phyloP scores from a whole-genome alignment of 148 eudicot species.

The Pouteria glomerata region DNA sequence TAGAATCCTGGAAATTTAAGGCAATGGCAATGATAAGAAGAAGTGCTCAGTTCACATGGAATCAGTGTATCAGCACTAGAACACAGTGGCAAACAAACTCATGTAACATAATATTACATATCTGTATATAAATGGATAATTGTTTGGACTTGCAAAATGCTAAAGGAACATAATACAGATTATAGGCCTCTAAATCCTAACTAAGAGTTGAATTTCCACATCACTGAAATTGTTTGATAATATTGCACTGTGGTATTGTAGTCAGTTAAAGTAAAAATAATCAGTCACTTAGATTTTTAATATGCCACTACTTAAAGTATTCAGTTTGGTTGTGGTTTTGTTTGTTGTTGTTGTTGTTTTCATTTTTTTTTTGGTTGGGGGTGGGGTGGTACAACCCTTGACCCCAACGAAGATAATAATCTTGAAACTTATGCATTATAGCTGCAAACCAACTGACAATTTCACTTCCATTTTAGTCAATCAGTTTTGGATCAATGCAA shows the following conservation, averaged over 20 bases:
- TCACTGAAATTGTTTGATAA: background rate
- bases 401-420: background rate
- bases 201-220: background rate
- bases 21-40: background rate
- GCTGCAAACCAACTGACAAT: background rate
- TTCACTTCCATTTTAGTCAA: background rate
- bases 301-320: background rate
- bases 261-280: background rate
- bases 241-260: background rate
- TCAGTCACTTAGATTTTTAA: background rate
- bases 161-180: background rate
- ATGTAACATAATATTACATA: no score
- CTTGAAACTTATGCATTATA: background rate
- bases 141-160: no score
- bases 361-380: no score
- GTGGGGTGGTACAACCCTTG: no score
- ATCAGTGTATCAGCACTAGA: no score
- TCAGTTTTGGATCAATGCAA: background rate
- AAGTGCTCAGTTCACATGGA: background rate
- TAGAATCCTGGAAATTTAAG: conserved; percentile 49
- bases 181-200: background rate
- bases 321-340: background rate
- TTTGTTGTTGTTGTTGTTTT: no score
- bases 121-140: no score
- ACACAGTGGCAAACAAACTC: no score